phyloP scores from a whole-genome alignment of 2,329 filamentous ascomycete species.

The Didymella pinodella region DNA sequence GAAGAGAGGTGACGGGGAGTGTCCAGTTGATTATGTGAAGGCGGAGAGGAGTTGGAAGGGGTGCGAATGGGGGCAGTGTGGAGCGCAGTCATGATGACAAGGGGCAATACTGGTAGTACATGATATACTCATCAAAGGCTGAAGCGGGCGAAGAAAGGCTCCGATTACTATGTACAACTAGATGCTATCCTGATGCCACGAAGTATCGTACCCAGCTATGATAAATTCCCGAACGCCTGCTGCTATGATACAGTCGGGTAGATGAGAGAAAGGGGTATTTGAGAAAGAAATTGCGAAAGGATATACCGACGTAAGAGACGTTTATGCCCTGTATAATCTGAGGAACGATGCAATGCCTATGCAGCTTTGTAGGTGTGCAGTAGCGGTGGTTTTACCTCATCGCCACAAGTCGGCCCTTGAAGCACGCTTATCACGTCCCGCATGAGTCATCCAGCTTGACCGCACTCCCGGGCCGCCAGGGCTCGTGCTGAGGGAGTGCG shows the following conservation, averaged over 20 bases:
- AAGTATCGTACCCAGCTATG: slow-evolving; percentile 9
- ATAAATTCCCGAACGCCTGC: slow-evolving; percentile 17
- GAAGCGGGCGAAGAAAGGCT: slow-evolving; percentile 4
- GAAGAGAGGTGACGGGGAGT: too few relatives aligned
- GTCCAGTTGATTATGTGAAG: too few relatives aligned
- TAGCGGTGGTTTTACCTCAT: slow-evolving; percentile 22
- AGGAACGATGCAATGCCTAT: background rate
- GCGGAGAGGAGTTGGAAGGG: too few relatives aligned
- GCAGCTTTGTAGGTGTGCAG: background rate
- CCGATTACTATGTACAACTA: slow-evolving; percentile 23
- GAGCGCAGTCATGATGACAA: slow-evolving; percentile 23
- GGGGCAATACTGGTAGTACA: background rate
- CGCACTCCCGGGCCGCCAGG: slow-evolving; percentile 31
- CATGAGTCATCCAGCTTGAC: slow-evolving; percentile 46
- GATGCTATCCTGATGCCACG: slow-evolving; percentile 16
- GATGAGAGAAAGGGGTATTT: slow-evolving; percentile 25
- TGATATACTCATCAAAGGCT: background rate
- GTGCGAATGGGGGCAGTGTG: slow-evolving; percentile 22
- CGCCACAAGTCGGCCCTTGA: slow-evolving; percentile 49
- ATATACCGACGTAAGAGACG: background rate
- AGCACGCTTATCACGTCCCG: slow-evolving; percentile 44
- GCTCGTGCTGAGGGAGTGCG: slow-evolving; percentile 34
- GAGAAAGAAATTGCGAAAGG: slow-evolving; percentile 21
- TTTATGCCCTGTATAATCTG: background rate
- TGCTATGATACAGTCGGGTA: slow-evolving; percentile 20